Base-by-base conservation (phyloP, 441 rosid genomes). In the Adansonia grandidieri region DNA sequence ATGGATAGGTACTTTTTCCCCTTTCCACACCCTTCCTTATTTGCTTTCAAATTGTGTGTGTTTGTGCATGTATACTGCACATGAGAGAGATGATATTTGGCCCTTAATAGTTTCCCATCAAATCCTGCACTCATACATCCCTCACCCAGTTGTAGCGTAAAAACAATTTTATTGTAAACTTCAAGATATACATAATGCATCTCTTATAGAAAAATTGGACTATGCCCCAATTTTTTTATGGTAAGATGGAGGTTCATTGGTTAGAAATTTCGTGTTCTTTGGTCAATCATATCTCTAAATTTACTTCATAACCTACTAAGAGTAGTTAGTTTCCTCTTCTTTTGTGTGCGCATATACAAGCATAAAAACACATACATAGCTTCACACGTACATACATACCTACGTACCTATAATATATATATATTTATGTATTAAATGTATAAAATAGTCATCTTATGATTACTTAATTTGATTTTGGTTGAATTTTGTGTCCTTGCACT, bases 1-100 rank as follows among this genome's bases (percentile, higher is more conserved):
- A 79, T 81, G 58, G 92, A 82, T 57, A 83, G 87, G 96, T 90
- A 77, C 24, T 10, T 64, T 70, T 40, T 22, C 20, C 66, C n/a
- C 19, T 22, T 75, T 62, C 20, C 2, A 74, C 22, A 50, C 51
- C 32, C 8, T 10, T 60, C 22, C 24, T 10, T 44, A 9, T 40
- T 20, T 58, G 14, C 14, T 71, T 50, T 53, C 8, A 28, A 9
- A 28, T 71, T 14, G 62, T 32, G 40, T 48, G 17, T 53, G n/a
- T 53, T 50, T 50, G 42, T 24, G 57, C 57, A 47, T 47, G 37
- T 45, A 9, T 24, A 24, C 56, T 37, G 13, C 13, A 28, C 17
- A 11, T 47, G 57, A 22, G 17, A 68, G 1, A 11, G 6, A 72
- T 50, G 42, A 24, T 22, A 20, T 11, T 24, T 11, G 15, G 40